These are phyloP conservation scores for Solanum neorickii DNA, from an alignment of 257 asterid genomes.

Conservation along the genomic window DNA sequence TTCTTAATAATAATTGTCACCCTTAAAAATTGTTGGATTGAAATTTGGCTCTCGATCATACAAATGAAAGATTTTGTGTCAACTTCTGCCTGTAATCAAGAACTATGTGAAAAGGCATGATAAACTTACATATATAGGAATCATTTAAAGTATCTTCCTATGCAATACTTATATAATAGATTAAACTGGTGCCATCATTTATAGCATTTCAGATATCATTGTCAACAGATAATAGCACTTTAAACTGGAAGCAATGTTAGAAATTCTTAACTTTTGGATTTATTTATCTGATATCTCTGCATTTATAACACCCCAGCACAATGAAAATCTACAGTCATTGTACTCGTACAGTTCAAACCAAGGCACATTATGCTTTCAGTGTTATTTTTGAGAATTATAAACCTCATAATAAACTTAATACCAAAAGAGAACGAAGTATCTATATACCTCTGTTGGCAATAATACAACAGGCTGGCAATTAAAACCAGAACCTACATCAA, in stretches of 20 bases:
- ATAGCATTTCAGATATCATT: not conserved
- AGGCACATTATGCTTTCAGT: not conserved
- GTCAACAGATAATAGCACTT: not conserved
- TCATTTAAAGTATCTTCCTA: not conserved
- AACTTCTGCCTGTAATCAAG: not conserved
- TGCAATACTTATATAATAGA: not conserved
- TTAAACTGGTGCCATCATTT: not conserved
- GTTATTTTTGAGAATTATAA: not conserved
- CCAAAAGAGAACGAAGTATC: not conserved
- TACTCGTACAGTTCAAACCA: not conserved
- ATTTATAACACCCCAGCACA: not conserved
- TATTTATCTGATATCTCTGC: not conserved
- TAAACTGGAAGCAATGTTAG: not conserved
- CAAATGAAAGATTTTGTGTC: not conserved
- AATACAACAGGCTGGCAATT: conserved; percentile 66
- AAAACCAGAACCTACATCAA: conserved; percentile 65
- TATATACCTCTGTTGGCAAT: conserved; percentile 70
- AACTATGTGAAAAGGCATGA: not conserved
- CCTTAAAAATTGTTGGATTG: not conserved
- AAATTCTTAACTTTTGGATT: not conserved
- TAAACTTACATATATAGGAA: not conserved
- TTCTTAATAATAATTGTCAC: not conserved
- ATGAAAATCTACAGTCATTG: not conserved
- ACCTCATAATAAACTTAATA: not conserved
- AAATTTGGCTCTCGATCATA: not conserved